Percentiles rank a stretch among this genome's conserved stretches.
Evolutionary conservation across 495 filamentous ascomycete genomes (phyloP).

Genomic region (Viridothelium virens): DNA sequence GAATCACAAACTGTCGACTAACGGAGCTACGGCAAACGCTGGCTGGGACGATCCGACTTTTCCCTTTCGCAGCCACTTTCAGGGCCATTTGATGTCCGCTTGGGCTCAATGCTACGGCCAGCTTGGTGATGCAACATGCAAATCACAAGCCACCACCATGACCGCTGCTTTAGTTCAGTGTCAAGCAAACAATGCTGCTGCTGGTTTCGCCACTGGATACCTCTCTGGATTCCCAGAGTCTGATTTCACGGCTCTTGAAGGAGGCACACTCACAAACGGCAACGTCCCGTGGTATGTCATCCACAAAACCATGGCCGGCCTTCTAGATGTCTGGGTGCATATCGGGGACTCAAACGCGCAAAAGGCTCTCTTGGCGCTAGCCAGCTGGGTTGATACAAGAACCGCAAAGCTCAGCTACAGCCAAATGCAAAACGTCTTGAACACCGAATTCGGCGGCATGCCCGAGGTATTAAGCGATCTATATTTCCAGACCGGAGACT

Average conservation of each 20-base stretch:
- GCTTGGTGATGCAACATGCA: constrained; percentile 28
- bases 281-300: constrained; percentile 32
- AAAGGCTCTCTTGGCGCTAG: constrained; percentile 29
- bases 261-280: constrained; percentile 24
- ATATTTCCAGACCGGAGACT: constrained; percentile 31
- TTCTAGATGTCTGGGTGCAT: constrained; percentile 34
- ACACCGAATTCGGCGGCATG: constrained; percentile 39
- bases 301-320: constrained; percentile 31
- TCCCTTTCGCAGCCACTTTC: constrained; percentile 36
- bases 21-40: constrained; percentile 29
- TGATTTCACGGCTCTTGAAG: constrained; percentile 32
- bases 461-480: constrained; percentile 35
- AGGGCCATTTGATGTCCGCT: constrained; percentile 36
- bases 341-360: constrained; percentile 31
- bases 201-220: constrained; percentile 30
- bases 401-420: constrained; percentile 28
- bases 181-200: constrained; percentile 35
- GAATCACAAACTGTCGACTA: constrained; percentile 33
- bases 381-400: constrained; percentile 35
- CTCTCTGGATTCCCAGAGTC: constrained; percentile 37
- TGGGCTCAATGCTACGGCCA: constrained; percentile 31
- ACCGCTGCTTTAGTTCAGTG: constrained; percentile 36
- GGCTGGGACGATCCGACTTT: constrained; percentile 39
- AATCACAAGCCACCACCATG: constrained; percentile 31
- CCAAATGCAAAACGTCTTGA: constrained; percentile 36